A percentile compares a stretch with the other conserved stretches of the same genome.
Conservation (phyloP, 345 rosid species). For the Euphorbia lathyris region DNA sequence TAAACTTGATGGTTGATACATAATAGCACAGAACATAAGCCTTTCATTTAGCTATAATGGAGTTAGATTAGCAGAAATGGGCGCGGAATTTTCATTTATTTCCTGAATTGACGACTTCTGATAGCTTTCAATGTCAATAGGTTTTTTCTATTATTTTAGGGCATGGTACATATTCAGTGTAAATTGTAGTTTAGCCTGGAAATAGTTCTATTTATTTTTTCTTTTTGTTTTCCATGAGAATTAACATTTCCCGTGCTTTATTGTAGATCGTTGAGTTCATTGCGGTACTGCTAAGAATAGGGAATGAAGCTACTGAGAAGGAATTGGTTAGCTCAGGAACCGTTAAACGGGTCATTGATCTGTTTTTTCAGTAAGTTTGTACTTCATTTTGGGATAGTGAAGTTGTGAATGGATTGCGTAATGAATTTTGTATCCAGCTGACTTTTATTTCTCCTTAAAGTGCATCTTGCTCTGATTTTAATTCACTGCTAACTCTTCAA, state of each 20-base stretch:
- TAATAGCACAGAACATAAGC: background rate
- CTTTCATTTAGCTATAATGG: background rate
- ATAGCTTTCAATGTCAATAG: background rate
- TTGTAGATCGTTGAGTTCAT: conserved; percentile 95
- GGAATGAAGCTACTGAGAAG: conserved; percentile 77
- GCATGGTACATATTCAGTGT: background rate
- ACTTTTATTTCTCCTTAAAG: background rate
- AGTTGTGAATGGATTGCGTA: background rate
- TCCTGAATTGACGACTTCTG: background rate
- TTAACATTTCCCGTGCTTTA: background rate
- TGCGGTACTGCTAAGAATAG: conserved; percentile 71
- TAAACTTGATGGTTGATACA: background rate
- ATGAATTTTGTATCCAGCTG: background rate
- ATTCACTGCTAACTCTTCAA: background rate
- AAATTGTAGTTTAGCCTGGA: background rate
- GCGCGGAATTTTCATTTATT: background rate
- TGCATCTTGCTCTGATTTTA: conserved; percentile 1
- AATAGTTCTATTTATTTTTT: background rate
- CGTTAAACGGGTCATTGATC: conserved; percentile 65
- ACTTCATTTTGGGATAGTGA: conserved; percentile 12
- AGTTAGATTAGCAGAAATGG: background rate
- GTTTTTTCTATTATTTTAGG: background rate
- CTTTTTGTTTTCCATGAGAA: background rate
- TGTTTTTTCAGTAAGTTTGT: conserved; percentile 75
- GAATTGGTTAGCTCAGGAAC: conserved; percentile 86